Base-by-base conservation (phyloP, 148 eudicot species). In the Silene uniflora region DNA sequence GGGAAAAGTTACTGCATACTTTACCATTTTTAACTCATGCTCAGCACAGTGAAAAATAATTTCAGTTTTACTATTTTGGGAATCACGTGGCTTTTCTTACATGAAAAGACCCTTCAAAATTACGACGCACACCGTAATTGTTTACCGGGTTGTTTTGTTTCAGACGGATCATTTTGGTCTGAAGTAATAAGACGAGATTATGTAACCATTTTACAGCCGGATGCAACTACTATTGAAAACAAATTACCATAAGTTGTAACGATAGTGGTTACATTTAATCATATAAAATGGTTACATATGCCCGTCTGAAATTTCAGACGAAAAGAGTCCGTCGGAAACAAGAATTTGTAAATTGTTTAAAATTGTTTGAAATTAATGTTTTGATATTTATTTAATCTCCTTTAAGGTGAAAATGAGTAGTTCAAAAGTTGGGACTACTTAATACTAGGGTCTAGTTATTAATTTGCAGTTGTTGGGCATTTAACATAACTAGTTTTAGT, bases 91-190 rank as follows among this genome's bases (percentile, higher is more conserved):
- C 2, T 1, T 2, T 27, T 2, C 1, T 27, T 75, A 62, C 64
- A 49, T 59, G 59, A 68, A 66, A 24, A 19, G 60, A 73, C 73
- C 67, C 77, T 54, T 2, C 72, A 42, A 58, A 35, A 39, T 67
- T 55, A 49, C 55, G 16, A 49, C 14, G 14, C 4, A 49, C 55
- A 10, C 55, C 55, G 16, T 14, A 11, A 10, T 14, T 0, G 14
- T 49, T 49, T 49, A 35, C 42, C n/a, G n/a, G n/a, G n/a, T n/a
- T n/a, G n/a, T n/a, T n/a, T n/a, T n/a, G n/a, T n/a, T n/a, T n/a
- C n/a, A n/a, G n/a, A n/a, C n/a, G n/a, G n/a, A n/a, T n/a, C n/a
- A n/a, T n/a, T n/a, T n/a, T n/a, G n/a, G n/a, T n/a, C n/a, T n/a
- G n/a, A n/a, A n/a, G n/a, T n/a, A n/a, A n/a, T n/a, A n/a, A n/a